Conservation (phyloP, 2,329 filamentous ascomycete species). For the Cryphonectria parasitica region DNA sequence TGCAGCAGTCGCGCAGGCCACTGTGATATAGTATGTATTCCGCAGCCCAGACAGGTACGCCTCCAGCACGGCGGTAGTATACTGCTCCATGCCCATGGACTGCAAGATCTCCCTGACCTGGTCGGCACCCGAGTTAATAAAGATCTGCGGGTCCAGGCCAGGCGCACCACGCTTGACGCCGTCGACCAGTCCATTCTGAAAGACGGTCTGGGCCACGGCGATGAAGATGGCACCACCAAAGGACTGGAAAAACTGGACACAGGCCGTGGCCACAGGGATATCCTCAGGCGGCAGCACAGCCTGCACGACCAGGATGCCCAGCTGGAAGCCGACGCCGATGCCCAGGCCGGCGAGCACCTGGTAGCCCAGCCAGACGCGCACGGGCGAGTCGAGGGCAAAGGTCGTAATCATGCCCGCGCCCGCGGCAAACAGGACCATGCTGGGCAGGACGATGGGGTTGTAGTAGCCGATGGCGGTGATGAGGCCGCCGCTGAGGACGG, state of each 20-base stretch:
- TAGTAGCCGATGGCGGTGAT: constrained; percentile 51
- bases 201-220: constrained; percentile 67
- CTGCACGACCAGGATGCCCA: constrained; percentile 52
- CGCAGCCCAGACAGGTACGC: constrained; percentile 56
- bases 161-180: constrained; percentile 38
- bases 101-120: constrained; percentile 51
- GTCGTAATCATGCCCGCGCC: constrained; percentile 55
- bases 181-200: constrained; percentile 63
- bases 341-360: constrained; percentile 57
- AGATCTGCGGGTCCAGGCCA: constrained; percentile 22
- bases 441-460: constrained; percentile 46
- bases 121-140: constrained; percentile 36
- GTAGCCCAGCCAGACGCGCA: constrained; percentile 58
- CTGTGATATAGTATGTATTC: constrained; percentile 56
- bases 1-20: constrained; percentile 50
- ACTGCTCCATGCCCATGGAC: constrained; percentile 45
- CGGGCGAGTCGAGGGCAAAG: constrained; percentile 48
- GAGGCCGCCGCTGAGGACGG: constrained; percentile 47
- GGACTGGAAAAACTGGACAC: constrained; percentile 62
- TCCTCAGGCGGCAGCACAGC: constrained; percentile 51
- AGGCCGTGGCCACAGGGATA: constrained; percentile 54
- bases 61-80: constrained; percentile 47
- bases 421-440: constrained; percentile 42
- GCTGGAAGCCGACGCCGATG: constrained; percentile 52
- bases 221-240: constrained; percentile 68